A percentile compares a stretch with the other conserved stretches of the same genome.
These are phyloP conservation scores for Fusarium praegraminearum DNA, from an alignment of 2,329 filamentous ascomycete species.

Conservation along the genomic window DNA sequence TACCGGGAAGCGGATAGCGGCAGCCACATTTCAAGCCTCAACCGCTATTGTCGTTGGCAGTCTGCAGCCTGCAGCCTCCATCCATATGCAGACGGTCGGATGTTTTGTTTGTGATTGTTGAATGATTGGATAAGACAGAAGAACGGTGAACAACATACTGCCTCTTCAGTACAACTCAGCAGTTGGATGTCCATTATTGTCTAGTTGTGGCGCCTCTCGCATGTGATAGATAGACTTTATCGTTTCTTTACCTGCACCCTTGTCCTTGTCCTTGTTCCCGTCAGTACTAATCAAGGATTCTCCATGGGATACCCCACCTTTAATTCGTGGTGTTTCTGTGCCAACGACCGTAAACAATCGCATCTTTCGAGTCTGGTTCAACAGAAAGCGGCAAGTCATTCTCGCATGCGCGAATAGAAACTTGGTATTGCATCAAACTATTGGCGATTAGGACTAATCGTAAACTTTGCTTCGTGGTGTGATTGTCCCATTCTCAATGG, in stretches of 20 bases:
- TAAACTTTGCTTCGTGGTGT: slow-evolving; percentile 24
- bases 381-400: slow-evolving; percentile 34
- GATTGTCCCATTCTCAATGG: slow-evolving; percentile 14
- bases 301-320: slow-evolving; percentile 32
- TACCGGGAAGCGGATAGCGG: slow-evolving; percentile 27
- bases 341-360: slow-evolving; percentile 37
- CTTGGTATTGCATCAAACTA: slow-evolving; percentile 2
- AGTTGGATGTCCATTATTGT: not conserved
- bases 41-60: slow-evolving; percentile 22
- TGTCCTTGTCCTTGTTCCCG: slow-evolving; percentile 28
- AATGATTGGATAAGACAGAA: not conserved
- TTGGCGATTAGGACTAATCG: slow-evolving; percentile 27
- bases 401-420: slow-evolving; percentile 25
- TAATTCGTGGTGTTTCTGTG: slow-evolving; percentile 2
- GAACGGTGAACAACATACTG: slow-evolving; percentile 5
- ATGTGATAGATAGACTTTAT: slow-evolving; percentile 27
- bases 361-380: slow-evolving; percentile 4
- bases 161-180: slow-evolving; percentile 7
- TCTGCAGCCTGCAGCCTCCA: not conserved
- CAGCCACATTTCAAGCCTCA: slow-evolving; percentile 34
- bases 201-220: slow-evolving; percentile 19
- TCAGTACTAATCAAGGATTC: slow-evolving; percentile 13
- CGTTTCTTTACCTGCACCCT: not conserved
- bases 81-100: not conserved
- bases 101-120: slow-evolving; percentile 6